Evolutionary conservation across 495 filamentous ascomycete genomes (phyloP), one percentile per base, ranked within the genome.

Genomic region (Penicillium ucsense): DNA sequence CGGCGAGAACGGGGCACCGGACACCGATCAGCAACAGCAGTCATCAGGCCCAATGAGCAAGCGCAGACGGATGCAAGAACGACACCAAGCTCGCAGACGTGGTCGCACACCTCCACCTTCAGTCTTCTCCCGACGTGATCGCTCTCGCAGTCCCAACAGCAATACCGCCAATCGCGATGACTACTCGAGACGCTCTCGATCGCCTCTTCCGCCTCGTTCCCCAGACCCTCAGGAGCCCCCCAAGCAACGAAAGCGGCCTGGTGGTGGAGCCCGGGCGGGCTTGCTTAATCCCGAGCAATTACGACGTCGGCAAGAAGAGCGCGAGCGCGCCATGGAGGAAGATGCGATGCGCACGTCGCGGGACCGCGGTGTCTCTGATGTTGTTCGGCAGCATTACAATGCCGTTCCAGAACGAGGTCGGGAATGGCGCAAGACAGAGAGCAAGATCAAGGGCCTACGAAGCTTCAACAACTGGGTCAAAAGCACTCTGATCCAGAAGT

Each of bases 381-480:
- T 91, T 1, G 94, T 96, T 10, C 76, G 81, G 8, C 83, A 91
- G 41, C 90, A 96, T 65, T 98, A 98, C 76, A 98, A 98, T 56
- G 80, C 86, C n/a, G 90, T 96, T 2, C 88, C 88, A 1, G 59
- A 75, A 53, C 80, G 94, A 6, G 92, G 92, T 8, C 81, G 89
- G 11, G 88, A 95, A 50, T 98, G 92, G 92, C 82, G 92, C 29
- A 88, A 86, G 62, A 95, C 88, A 3, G 87, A 90, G 56, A 89
- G 84, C 60, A 82, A 84, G 47, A 98, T 98, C 73, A 95, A 92
- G 66, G 92, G 92, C 0, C 71, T 98, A 43, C 81, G 92, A 12
- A 86, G 82, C 54, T 95, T 94, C 72, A 98, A 98, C 68, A 98
- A 98, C 62, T 98, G 92, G 92, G 78, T 97, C 63, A 98, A 98